phyloP scores from a whole-genome alignment of 176 grass and related monocot genomes.

The Cenchrus americanus region DNA sequence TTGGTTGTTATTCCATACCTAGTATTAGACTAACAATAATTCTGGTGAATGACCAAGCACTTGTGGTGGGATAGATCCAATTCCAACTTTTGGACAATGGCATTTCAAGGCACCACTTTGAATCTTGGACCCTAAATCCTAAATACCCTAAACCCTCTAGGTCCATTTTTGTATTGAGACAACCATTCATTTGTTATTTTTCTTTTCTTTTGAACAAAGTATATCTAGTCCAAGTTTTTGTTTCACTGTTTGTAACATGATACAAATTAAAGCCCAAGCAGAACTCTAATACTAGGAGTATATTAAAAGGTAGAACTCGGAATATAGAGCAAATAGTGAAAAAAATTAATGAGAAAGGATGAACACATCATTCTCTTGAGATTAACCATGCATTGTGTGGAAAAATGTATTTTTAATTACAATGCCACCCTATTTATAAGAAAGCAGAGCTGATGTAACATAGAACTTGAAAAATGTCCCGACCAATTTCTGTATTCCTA shows the following conservation, averaged over 20 bases:
- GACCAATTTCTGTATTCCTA: no score
- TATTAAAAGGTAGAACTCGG: neutral
- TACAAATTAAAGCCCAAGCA: neutral
- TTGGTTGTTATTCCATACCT: neutral
- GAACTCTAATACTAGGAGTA: neutral
- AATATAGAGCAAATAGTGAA: neutral
- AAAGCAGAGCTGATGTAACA: neutral
- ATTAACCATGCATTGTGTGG: neutral
- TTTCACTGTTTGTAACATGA: neutral
- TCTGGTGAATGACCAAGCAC: neutral
- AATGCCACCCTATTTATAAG: neutral
- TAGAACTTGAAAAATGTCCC: neutral
- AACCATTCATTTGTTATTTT: neutral
- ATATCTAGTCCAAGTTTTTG: no score
- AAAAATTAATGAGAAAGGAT: neutral
- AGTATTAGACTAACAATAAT: constrained; percentile 9
- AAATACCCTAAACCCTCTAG: neutral
- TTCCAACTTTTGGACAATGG: neutral
- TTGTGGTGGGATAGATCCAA: neutral
- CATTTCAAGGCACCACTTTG: neutral
- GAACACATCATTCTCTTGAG: neutral
- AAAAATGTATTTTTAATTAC: neutral
- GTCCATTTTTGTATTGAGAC: neutral
- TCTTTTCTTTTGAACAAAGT: neutral
- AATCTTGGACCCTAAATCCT: neutral